These are phyloP conservation scores for Cladosporium sphaerospermum DNA, from an alignment of 2,329 filamentous ascomycete genomes.

Conservation along the genomic window DNA sequence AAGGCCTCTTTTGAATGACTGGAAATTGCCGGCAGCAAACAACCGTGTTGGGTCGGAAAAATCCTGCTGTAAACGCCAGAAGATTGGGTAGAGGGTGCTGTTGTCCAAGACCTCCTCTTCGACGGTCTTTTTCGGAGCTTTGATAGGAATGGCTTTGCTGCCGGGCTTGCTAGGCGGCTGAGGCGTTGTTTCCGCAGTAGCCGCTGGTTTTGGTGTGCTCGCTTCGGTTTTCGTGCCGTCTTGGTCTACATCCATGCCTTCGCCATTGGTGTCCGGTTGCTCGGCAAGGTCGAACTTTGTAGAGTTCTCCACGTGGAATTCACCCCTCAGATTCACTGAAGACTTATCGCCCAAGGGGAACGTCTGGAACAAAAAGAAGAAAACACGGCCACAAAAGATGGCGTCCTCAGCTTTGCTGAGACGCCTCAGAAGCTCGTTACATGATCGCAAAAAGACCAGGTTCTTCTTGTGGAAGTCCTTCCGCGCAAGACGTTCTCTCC, in stretches of 20 bases:
- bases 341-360: slow-evolving; percentile 95
- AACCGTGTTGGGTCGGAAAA: slow-evolving; percentile 86
- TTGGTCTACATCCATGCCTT: slow-evolving; percentile 62
- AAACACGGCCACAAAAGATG: slow-evolving; percentile 93
- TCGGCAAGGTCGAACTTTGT: slow-evolving; percentile 66
- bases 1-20: slow-evolving; percentile 56
- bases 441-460: slow-evolving; percentile 82
- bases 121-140: slow-evolving; percentile 18
- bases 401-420: slow-evolving; percentile 95
- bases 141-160: slow-evolving; percentile 21
- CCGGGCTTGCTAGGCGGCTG: slow-evolving; percentile 22
- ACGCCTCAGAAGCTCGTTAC: slow-evolving; percentile 88
- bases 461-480: slow-evolving; percentile 76
- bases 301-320: slow-evolving; percentile 93
- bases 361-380: slow-evolving; percentile 97
- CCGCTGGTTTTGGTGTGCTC: slow-evolving; percentile 11
- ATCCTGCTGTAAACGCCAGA: slow-evolving; percentile 87
- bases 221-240: slow-evolving; percentile 25
- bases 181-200: slow-evolving; percentile 20
- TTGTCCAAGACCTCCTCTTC: slow-evolving; percentile 54
- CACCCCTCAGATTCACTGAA: slow-evolving; percentile 90
- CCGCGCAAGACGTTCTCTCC: slow-evolving; percentile 79
- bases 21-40: slow-evolving; percentile 64
- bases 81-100: slow-evolving; percentile 76
- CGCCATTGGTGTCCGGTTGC: slow-evolving; percentile 31